Conservation (phyloP, 345 rosid genomes). For the Bruguiera parviflora region DNA sequence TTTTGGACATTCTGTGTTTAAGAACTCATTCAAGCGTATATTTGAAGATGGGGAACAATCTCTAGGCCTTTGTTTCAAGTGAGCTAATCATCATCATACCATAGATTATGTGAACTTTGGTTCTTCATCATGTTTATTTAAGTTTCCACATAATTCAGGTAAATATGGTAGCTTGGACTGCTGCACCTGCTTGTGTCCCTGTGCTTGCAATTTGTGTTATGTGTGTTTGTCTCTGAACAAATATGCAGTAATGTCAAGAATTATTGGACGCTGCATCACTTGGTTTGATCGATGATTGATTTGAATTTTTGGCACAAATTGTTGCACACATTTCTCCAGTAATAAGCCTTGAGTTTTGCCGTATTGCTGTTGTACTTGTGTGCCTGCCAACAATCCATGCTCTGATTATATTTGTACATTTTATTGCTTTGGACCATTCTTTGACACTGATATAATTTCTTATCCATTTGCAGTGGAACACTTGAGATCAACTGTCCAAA, state of each 20-base stretch:
- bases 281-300: background rate
- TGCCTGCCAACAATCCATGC: background rate
- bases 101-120: background rate
- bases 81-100: conserved; percentile 26
- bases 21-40: conserved; percentile 85
- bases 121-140: background rate
- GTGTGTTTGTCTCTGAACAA: background rate
- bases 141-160: background rate
- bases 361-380: background rate
- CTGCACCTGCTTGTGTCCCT: background rate
- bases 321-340: background rate
- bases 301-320: background rate
- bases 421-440: background rate
- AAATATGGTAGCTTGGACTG: background rate
- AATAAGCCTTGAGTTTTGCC: background rate
- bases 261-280: too few species aligned
- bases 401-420: background rate
- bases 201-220: background rate
- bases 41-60: conserved; percentile 94
- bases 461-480: conserved; percentile 58
- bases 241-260: background rate
- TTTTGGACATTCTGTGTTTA: conserved; percentile 97
- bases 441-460: background rate
- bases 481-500: conserved; percentile 90
- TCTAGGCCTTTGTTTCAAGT: conserved; percentile 96